A percentile compares a stretch with the other conserved stretches of the same genome.
These are phyloP conservation scores for Aspergillus fumigatiaffinis DNA, from an alignment of 2,329 filamentous ascomycete genomes.

Conservation along the genomic window DNA sequence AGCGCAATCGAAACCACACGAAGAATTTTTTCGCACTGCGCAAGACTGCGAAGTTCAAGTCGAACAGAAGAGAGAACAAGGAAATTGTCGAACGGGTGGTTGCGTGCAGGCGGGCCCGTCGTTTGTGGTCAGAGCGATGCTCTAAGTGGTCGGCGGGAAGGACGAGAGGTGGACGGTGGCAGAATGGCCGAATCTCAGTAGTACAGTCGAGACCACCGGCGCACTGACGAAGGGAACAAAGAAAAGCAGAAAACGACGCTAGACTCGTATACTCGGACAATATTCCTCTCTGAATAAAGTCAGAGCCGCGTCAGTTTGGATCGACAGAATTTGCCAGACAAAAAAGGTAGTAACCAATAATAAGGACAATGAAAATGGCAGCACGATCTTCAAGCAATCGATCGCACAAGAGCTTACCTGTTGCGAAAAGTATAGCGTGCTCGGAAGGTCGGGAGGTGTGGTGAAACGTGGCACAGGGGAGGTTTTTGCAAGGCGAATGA, in stretches of 20 bases:
- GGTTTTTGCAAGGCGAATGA: slow-evolving; percentile 6
- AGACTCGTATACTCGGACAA: neutral
- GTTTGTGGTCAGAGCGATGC: neutral
- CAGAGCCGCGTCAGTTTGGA: neutral
- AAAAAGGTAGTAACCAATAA: neutral
- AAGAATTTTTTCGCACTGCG: neutral
- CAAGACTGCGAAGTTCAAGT: neutral
- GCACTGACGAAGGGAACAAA: neutral
- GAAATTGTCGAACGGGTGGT: neutral
- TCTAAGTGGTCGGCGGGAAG: neutral
- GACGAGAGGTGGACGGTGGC: neutral
- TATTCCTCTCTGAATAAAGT: neutral
- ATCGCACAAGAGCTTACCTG: slow-evolving; percentile 17
- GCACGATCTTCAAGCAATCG: slow-evolving; percentile 9
- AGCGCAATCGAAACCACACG: neutral
- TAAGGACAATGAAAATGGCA: slow-evolving; percentile 5
- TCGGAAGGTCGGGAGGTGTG: slow-evolving; percentile 16
- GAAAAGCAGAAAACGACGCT: neutral
- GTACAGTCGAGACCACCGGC: neutral
- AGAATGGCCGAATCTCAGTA: neutral
- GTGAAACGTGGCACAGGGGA: slow-evolving; percentile 19
- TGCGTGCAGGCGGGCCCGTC: neutral
- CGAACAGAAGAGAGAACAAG: neutral
- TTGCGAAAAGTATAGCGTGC: slow-evolving; percentile 6
- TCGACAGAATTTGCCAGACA: neutral